phyloP scores from a whole-genome alignment of 1,284 basidiomycete genomes.

The Papiliotrema nemorosa region DNA sequence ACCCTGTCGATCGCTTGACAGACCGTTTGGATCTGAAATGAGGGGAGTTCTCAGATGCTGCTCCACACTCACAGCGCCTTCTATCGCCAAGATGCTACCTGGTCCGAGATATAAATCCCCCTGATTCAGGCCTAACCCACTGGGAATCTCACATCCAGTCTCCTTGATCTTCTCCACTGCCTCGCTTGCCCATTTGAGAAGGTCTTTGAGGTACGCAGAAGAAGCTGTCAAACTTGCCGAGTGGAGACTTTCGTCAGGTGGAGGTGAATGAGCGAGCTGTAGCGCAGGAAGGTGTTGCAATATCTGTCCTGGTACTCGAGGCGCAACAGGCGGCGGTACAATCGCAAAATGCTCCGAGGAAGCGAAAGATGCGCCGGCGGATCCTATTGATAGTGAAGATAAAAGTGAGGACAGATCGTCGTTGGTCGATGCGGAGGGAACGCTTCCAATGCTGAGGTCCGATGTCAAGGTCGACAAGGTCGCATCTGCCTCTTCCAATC shows the following conservation, averaged over 20 bases:
- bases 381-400: constrained; percentile 29
- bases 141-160: constrained; percentile 74
- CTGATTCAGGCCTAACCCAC: constrained; percentile 62
- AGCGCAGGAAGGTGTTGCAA: constrained; percentile 43
- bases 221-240: constrained; percentile 12
- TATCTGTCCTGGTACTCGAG: constrained; percentile 28
- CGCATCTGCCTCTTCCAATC: constrained; percentile 56
- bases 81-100: constrained; percentile 54
- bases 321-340: constrained; percentile 23
- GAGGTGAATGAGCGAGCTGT: constrained; percentile 40
- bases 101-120: constrained; percentile 66
- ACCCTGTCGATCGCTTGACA: constrained; percentile 75
- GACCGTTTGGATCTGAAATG: constrained; percentile 55
- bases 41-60: background rate
- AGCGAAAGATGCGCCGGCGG: constrained; percentile 8
- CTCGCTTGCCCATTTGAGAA: constrained; percentile 58
- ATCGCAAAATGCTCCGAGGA: constrained; percentile 23
- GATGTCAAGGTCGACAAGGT: background rate
- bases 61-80: constrained; percentile 46
- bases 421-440: background rate
- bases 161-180: constrained; percentile 63
- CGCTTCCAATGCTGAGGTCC: no score
- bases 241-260: constrained; percentile 38
- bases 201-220: constrained; percentile 38
- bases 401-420: constrained; percentile 33